phyloP scores from a whole-genome alignment of 768 basidiomycete species.

The Clavulina sp. region DNA sequence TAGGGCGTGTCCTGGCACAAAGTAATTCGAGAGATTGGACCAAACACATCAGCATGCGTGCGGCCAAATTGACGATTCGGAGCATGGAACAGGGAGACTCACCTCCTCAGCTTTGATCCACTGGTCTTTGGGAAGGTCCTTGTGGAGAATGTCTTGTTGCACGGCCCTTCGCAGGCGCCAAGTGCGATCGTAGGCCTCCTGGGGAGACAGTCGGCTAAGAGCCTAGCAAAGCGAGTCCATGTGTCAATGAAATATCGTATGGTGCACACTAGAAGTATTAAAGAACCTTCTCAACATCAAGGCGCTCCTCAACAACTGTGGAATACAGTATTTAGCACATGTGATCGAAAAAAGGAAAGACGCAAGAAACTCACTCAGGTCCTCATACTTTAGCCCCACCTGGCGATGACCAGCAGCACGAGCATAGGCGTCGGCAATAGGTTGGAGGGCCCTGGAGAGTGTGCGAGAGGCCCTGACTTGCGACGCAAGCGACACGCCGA shows the following conservation, averaged over 20 bases:
- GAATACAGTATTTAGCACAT: slow-evolving; percentile 8
- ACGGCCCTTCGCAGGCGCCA: slow-evolving; percentile 76
- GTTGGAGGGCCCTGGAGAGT: slow-evolving; percentile 50
- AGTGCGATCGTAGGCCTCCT: slow-evolving; percentile 75
- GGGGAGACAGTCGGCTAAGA: slow-evolving; percentile 56
- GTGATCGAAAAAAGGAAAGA: slow-evolving; percentile 1
- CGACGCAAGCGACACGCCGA: slow-evolving; percentile 62
- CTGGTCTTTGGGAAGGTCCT: slow-evolving; percentile 59
- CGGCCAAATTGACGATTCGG: not conserved
- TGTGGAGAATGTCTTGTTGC: slow-evolving; percentile 64
- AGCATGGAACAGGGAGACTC: slow-evolving; percentile 15
- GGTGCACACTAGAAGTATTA: not conserved
- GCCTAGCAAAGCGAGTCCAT: slow-evolving; percentile 34
- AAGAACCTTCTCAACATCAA: slow-evolving; percentile 59
- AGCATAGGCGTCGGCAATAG: slow-evolving; percentile 71
- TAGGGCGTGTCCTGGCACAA: slow-evolving; percentile 78
- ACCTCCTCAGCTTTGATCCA: slow-evolving; percentile 70
- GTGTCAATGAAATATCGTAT: not conserved
- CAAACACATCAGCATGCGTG: not conserved
- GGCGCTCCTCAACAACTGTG: slow-evolving; percentile 59
- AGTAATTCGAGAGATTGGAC: no score
- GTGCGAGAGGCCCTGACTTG: slow-evolving; percentile 51
- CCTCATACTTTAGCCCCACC: slow-evolving; percentile 85
- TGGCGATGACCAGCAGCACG: slow-evolving; percentile 66
- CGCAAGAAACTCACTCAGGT: slow-evolving; percentile 50